Conservation (phyloP, 2,329 filamentous ascomycete species). For the Plenodomus biglobosus region DNA sequence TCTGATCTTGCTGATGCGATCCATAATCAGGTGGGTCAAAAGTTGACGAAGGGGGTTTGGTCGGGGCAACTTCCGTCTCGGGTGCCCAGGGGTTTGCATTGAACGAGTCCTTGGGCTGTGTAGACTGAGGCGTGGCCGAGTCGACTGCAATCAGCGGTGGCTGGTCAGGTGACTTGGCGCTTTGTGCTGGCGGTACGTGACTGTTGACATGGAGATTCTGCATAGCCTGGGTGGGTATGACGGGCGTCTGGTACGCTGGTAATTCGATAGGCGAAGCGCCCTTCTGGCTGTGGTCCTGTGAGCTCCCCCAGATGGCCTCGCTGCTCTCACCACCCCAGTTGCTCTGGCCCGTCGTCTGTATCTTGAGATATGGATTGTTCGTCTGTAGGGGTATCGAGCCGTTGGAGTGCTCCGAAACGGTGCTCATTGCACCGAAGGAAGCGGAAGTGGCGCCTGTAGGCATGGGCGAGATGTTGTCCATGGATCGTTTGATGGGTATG, state of each 20-base stretch:
- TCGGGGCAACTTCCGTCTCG: conserved; percentile 26
- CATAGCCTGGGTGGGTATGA: conserved; percentile 42
- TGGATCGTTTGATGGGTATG: conserved; percentile 31
- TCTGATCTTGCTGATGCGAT: conserved; percentile 15
- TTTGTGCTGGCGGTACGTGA: conserved; percentile 11
- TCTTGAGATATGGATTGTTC: conserved; percentile 49
- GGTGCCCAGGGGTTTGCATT: conserved; percentile 27
- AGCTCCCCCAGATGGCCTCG: conserved; percentile 45
- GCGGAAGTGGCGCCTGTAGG: conserved; percentile 32
- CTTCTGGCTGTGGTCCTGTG: conserved; percentile 26
- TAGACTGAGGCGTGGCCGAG: conserved; percentile 18
- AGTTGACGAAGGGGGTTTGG: conserved; percentile 31
- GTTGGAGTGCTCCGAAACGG: conserved; percentile 29
- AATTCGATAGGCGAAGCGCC: conserved; percentile 45
- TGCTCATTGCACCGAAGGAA: conserved; percentile 35
- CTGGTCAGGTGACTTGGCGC: conserved; percentile 20
- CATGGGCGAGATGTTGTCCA: conserved; percentile 34
- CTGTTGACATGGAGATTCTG: conserved; percentile 41
- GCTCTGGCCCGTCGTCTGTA: conserved; percentile 42
- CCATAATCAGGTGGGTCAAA: conserved; percentile 24
- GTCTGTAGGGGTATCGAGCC: conserved; percentile 41
- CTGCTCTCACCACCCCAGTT: conserved; percentile 42
- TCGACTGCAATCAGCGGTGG: conserved; percentile 35
- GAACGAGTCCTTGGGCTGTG: conserved; percentile 13
- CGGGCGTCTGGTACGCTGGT: conserved; percentile 46